Evolutionary conservation across 495 filamentous ascomycete species (phyloP).

Genomic region (Corynascus novoguineensis): DNA sequence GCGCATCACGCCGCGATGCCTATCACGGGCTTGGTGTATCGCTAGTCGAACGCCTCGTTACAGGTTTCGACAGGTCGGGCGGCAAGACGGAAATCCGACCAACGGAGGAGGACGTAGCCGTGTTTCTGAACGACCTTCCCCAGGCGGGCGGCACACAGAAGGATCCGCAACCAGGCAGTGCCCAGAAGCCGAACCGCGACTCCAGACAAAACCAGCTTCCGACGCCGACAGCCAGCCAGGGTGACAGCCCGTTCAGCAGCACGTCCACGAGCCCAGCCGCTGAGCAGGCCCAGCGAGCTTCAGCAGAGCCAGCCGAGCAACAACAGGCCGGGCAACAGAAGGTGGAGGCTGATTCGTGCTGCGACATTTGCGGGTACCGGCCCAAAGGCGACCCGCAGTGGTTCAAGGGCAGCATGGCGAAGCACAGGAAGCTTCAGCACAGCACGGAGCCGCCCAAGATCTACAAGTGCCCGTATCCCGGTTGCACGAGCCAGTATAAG

Average conservation of each 20-base stretch:
- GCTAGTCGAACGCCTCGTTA: conserved; percentile 34
- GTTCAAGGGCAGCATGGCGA: conserved; percentile 50
- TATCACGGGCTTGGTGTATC: conserved; percentile 38
- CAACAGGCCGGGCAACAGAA: conserved; percentile 24
- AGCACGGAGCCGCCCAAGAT: conserved; percentile 39
- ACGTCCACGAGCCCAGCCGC: conserved; percentile 1
- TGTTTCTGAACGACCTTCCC: conserved; percentile 22
- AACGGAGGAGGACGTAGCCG: conserved; percentile 23
- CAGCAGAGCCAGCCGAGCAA: conserved; percentile 9
- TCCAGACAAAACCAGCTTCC: neutral
- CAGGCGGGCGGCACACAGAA: conserved; percentile 1
- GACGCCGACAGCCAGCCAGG: conserved; percentile 9
- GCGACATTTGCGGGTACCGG: conserved; percentile 46
- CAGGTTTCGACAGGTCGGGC: conserved; percentile 18
- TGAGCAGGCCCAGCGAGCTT: conserved; percentile 9
- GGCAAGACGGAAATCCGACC: neutral
- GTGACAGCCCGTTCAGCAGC: conserved; percentile 2
- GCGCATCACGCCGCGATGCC: conserved; percentile 24
- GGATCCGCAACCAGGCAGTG: neutral
- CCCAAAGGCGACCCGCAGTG: conserved; percentile 49
- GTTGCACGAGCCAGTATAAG: conserved; percentile 45
- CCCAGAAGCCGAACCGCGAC: neutral
- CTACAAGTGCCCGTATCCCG: conserved; percentile 44
- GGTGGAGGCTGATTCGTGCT: conserved; percentile 36
- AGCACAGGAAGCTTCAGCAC: conserved; percentile 48